Percentiles rank a stretch among this genome's conserved stretches.
phyloP scores from a whole-genome alignment of 495 filamentous ascomycete species.

The Trypethelium eluteriae region DNA sequence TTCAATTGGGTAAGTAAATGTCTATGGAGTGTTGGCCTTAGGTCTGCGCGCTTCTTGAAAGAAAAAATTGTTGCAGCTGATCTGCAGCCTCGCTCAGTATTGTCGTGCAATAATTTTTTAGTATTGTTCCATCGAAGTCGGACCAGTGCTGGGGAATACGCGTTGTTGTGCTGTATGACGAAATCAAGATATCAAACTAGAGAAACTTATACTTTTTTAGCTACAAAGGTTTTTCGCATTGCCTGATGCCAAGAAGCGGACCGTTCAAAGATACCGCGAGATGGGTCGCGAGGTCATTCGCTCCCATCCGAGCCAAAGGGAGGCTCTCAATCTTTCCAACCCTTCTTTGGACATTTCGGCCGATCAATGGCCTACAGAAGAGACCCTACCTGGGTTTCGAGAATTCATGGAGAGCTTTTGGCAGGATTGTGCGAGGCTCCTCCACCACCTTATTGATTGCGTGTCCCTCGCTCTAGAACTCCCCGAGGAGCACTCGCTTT shows the following conservation, averaged over 20 bases:
- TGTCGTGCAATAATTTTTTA: too few species aligned
- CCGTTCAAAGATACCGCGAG: background rate
- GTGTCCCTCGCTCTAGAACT: background rate
- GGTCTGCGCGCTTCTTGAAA: too few species aligned
- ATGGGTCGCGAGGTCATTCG: constrained; percentile 2
- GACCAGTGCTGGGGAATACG: too few species aligned
- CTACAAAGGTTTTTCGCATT: background rate
- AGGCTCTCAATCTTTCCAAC: background rate
- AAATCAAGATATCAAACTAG: background rate
- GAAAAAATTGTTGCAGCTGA: too few species aligned
- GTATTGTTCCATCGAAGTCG: too few species aligned
- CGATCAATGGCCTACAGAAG: background rate
- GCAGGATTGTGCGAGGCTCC: background rate
- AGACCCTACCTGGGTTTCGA: background rate
- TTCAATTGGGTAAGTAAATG: background rate
- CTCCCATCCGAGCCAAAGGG: background rate
- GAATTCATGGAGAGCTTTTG: background rate
- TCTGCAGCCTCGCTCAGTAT: too few species aligned
- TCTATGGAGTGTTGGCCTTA: too few species aligned
- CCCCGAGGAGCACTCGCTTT: background rate
- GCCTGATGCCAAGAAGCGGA: background rate
- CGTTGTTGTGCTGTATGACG: background rate
- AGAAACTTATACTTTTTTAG: background rate
- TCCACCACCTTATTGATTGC: background rate
- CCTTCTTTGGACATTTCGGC: background rate